Evolutionary conservation across 129 eudicot species (phyloP), one percentile per base, ranked within the genome.

Genomic region (Saussurea involucrata): DNA sequence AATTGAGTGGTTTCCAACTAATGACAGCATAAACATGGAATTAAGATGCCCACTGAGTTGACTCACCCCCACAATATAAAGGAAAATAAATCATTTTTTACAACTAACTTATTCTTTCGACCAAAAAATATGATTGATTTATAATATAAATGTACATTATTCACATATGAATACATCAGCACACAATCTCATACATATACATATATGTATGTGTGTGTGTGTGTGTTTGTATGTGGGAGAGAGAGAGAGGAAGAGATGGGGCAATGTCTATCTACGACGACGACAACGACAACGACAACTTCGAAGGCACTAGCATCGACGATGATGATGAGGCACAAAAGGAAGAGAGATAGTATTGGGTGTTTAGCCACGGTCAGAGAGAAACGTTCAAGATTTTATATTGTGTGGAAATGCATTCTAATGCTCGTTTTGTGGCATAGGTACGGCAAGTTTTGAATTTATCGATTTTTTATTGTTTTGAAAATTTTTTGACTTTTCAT

Each of bases 371-470:
- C 71, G 1, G 74, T 78, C 1, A 82, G 74, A 66, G 86, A 84
- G 76, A 82, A 84, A 65, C 84, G 85, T 12, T 81, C 91, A 8
- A 84, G 85, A 68, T 72, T 78, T 58, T 87, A 87, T 63, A 81
- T 87, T 57, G 69, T 72, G 64, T 79, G 91, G 36, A 87, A 28
- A 77, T 84, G 88, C 58, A 55, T 87, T 8, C 6, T 82, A 18
- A 87, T 87, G 88, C 88, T 87, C 28, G 40, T 81, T 12, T 87
- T 81, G 36, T 87, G 85, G 88, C 88, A 71, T 69, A 84, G 72
- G 66, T 67, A 78, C 21, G 67, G 58, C 76, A 84, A 87, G 76
- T 31, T 80, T 78, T 80, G 68, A 77, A 27, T 17, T 40, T 1
- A 49, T 15, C 21, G 13, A 11, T 42, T 67, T 76, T 49, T 13